These are phyloP conservation scores for Epichloe amarillans DNA, from an alignment of 2,329 filamentous ascomycete genomes.

Conservation along the genomic window DNA sequence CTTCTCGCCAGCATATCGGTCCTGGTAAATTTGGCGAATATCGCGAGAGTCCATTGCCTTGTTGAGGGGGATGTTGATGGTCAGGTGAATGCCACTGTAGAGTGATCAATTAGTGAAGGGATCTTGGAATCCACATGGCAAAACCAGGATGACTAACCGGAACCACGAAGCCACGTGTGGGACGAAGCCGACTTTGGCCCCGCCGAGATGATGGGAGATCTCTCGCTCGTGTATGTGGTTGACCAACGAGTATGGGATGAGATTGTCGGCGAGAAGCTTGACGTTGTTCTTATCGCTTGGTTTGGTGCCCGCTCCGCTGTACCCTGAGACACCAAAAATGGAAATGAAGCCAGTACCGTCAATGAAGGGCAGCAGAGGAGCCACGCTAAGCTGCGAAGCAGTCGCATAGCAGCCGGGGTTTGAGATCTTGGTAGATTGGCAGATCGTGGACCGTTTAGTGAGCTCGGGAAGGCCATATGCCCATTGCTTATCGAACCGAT, in stretches of 20 bases:
- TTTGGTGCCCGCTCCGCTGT: conserved; percentile 91
- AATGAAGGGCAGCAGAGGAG: conserved; percentile 48
- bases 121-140: too few species aligned
- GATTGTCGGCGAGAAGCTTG: conserved; percentile 50
- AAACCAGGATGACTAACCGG: conserved; percentile 11
- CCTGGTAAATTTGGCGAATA: conserved; percentile 88
- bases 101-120: neutral
- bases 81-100: conserved; percentile 75
- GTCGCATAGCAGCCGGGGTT: conserved; percentile 96
- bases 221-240: conserved; percentile 94
- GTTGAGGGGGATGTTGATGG: conserved; percentile 78
- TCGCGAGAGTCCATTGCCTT: conserved; percentile 82
- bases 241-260: conserved; percentile 67
- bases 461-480: conserved; percentile 86
- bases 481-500: conserved; percentile 71
- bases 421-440: conserved; percentile 66
- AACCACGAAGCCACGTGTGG: conserved; percentile 97
- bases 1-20: conserved; percentile 89
- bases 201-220: conserved; percentile 66
- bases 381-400: conserved; percentile 77
- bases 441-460: conserved; percentile 61
- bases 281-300: conserved; percentile 90
- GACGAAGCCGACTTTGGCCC: conserved; percentile 60
- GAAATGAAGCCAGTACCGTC: conserved; percentile 59
- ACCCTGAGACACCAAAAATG: conserved; percentile 84